Conservation (phyloP, 441 rosid species). For the Euphorbia neoarborescens region DNA sequence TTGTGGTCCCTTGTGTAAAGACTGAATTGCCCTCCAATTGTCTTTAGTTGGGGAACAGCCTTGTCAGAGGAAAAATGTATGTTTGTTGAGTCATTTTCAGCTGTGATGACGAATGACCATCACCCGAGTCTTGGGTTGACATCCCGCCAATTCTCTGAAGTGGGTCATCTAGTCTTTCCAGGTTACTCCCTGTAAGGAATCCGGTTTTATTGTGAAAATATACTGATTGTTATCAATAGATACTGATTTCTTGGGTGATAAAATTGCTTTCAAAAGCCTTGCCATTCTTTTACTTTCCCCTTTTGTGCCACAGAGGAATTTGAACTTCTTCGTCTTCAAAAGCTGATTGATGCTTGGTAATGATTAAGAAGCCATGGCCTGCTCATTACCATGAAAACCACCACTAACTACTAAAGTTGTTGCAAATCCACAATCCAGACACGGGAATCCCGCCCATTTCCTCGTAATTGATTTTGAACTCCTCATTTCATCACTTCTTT, state of each 20-base stretch:
- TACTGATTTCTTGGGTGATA: constrained; percentile 59
- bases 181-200: no score
- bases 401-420: constrained; percentile 18
- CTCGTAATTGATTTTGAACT: constrained; percentile 18
- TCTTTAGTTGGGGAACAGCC: no score
- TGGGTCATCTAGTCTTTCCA: no score
- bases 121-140: no score
- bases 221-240: constrained; percentile 40
- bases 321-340: constrained; percentile 8
- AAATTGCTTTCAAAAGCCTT: constrained; percentile 38
- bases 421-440: constrained; percentile 27
- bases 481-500: constrained; percentile 22
- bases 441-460: constrained; percentile 18
- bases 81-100: no score
- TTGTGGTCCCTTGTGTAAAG: no score
- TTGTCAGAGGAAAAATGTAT: no score
- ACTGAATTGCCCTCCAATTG: no score
- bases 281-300: constrained; percentile 37
- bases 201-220: no score
- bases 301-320: constrained; percentile 28
- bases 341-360: constrained; percentile 8
- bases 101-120: no score
- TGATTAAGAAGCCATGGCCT: constrained; percentile 18
- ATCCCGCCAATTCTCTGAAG: no score
- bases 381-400: constrained; percentile 22